phyloP scores from a whole-genome alignment of 2,329 filamentous ascomycete genomes.

The Thielaviopsis musarum region DNA sequence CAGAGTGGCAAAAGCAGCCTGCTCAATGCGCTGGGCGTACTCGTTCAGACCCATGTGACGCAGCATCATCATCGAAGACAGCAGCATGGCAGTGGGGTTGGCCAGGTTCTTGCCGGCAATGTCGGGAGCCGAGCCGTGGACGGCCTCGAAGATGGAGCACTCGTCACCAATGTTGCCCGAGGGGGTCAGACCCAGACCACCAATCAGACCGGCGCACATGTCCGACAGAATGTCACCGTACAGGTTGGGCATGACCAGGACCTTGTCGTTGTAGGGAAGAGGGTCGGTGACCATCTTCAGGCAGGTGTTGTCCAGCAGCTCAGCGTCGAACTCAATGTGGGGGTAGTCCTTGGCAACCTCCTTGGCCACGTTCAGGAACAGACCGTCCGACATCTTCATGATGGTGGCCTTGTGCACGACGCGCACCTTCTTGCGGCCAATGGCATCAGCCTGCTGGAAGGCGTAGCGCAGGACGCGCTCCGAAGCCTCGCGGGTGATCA shows the following conservation, averaged over 20 bases:
- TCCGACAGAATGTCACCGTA: constrained; percentile 99
- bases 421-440: constrained; percentile 88
- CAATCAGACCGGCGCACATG: constrained; percentile 97
- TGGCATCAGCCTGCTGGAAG: constrained; percentile 90
- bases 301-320: constrained; percentile 98
- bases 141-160: constrained; percentile 99
- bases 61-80: constrained; percentile 98
- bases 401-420: constrained; percentile 99
- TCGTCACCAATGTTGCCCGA: constrained; percentile 98
- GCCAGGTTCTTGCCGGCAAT: constrained; percentile 92
- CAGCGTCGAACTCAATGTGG: constrained; percentile 86
- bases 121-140: constrained; percentile 92
- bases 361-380: constrained; percentile 78
- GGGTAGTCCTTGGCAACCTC: constrained; percentile 92
- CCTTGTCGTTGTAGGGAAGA: constrained; percentile 95
- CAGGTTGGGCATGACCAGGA: constrained; percentile 93
- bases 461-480: constrained; percentile 94
- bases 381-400: constrained; percentile 99
- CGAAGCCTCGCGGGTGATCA: constrained; percentile 87
- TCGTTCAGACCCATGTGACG: constrained; percentile 87
- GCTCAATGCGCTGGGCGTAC: constrained; percentile 78
- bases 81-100: constrained; percentile 90
- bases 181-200: constrained; percentile 89
- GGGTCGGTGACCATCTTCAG: constrained; percentile 97
- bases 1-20: constrained; percentile 85